Percentiles rank a stretch among this genome's conserved stretches.
These are phyloP conservation scores for Alopecurus myosuroides DNA, from an alignment of 176 grass and related monocot genomes.

Conservation along the genomic window DNA sequence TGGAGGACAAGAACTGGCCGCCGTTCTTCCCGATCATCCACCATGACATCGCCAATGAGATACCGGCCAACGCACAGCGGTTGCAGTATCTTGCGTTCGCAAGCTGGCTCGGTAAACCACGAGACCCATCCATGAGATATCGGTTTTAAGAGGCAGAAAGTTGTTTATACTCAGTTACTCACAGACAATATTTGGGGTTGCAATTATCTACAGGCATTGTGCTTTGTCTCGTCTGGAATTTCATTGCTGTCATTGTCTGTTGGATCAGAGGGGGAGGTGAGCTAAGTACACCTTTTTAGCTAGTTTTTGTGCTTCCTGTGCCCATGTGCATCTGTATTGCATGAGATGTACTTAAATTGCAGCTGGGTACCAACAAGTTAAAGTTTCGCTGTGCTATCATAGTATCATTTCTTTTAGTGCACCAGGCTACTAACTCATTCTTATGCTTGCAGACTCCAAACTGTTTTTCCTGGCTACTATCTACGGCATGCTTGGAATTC, in stretches of 20 bases:
- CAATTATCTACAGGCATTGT: conserved; percentile 66
- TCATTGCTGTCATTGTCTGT: conserved; percentile 81
- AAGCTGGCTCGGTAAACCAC: conserved; percentile 68
- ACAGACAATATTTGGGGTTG: neutral
- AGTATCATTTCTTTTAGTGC: neutral
- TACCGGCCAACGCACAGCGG: conserved; percentile 76
- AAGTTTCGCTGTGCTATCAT: neutral
- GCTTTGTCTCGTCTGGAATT: conserved; percentile 83
- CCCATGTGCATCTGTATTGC: neutral
- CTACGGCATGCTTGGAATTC: conserved; percentile 82
- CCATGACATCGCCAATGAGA: conserved; percentile 89
- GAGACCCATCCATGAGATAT: neutral
- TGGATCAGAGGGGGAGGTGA: conserved; percentile 97
- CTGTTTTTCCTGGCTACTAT: conserved; percentile 91
- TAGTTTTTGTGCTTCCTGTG: neutral
- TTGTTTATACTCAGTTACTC: conserved; percentile 12
- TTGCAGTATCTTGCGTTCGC: conserved; percentile 89
- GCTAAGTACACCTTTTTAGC: conserved; percentile 5
- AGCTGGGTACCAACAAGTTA: neutral
- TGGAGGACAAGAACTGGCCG: conserved; percentile 87
- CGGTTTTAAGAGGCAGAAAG: neutral
- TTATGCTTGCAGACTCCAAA: conserved; percentile 59
- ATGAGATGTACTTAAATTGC: neutral
- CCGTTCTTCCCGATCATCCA: conserved; percentile 88
- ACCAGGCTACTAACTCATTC: conserved; percentile 3